Evolutionary conservation across 371 early-diverging fungal genomes (phyloP).

Genomic region (Nematocida major): DNA sequence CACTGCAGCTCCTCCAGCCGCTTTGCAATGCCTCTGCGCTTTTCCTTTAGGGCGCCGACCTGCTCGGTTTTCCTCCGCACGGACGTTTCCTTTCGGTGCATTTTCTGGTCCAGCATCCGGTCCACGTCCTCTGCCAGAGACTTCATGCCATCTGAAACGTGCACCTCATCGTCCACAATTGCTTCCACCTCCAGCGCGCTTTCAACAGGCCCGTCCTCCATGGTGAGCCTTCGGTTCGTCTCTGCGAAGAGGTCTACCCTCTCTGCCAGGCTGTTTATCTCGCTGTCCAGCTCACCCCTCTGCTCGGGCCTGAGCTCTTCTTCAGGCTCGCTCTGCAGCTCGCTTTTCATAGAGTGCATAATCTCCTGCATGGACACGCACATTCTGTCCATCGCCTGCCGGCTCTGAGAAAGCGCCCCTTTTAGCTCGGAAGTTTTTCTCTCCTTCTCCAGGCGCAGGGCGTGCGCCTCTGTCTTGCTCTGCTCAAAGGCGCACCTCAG

Average conservation of each 20-base stretch:
- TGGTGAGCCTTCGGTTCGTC: background rate
- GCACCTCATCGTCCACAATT: background rate
- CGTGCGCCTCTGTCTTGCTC: background rate
- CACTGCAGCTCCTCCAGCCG: slow-evolving; percentile 16
- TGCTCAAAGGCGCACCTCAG: background rate
- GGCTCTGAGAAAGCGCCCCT: slow-evolving; percentile 51
- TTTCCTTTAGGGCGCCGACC: slow-evolving; percentile 6
- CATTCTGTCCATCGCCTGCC: slow-evolving; percentile 64
- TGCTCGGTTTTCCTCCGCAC: background rate
- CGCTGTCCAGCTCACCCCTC: slow-evolving; percentile 54
- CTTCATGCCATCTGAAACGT: background rate
- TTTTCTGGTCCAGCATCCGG: background rate
- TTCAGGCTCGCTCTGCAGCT: too few species aligned
- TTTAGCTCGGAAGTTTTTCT: slow-evolving; percentile 16
- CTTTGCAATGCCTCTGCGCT: background rate
- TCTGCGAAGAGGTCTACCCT: background rate
- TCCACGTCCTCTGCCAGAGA: background rate
- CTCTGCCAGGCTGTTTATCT: background rate
- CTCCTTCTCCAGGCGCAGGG: slow-evolving; percentile 13
- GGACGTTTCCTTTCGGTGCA: background rate
- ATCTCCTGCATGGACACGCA: slow-evolving; percentile 62
- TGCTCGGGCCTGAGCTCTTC: slow-evolving; percentile 54
- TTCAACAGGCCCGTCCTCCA: background rate
- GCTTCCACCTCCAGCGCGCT: slow-evolving; percentile 6
- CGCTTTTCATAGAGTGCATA: too few species aligned